These are phyloP conservation scores for Amaranthus tricolor DNA, from an alignment of 179 eudicot species.

Conservation along the genomic window DNA sequence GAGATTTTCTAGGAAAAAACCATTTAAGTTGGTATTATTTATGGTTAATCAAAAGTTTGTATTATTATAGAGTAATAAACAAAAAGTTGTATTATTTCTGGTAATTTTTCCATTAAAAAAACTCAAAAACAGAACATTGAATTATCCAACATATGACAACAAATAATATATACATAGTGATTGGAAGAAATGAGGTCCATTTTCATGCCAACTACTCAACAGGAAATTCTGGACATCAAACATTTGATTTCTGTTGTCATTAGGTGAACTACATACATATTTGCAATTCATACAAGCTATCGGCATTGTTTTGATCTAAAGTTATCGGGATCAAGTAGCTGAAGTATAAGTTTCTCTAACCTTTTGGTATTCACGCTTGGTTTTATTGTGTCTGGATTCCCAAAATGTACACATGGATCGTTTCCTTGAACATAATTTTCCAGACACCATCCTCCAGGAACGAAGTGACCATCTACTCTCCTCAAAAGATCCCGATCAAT, in stretches of 20 bases:
- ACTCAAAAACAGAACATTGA: no score
- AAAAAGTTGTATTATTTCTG: no score
- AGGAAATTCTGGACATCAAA: neutral
- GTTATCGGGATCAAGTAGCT: constrained; percentile 70
- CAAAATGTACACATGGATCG: constrained; percentile 59
- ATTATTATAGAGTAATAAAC: no score
- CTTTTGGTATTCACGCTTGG: constrained; percentile 68
- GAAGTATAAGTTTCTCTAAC: constrained; percentile 59
- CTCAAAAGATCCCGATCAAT: constrained; percentile 65
- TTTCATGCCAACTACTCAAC: neutral
- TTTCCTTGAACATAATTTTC: constrained; percentile 37
- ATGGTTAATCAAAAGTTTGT: no score
- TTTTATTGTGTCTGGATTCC: constrained; percentile 52
- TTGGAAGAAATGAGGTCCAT: neutral
- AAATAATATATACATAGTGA: no score
- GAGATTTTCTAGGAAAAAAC: no score
- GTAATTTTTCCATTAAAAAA: no score
- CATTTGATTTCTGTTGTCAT: neutral
- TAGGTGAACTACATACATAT: neutral
- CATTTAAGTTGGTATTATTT: no score
- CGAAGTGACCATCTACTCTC: constrained; percentile 46
- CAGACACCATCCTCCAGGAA: constrained; percentile 72
- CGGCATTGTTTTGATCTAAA: constrained; percentile 85
- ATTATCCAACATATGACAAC: no score
- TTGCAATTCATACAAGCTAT: constrained; percentile 13